A percentile compares a stretch with the other conserved stretches of the same genome.
phyloP scores from a whole-genome alignment of 2,329 filamentous ascomycete genomes.

The Cordyceps farinosa region DNA sequence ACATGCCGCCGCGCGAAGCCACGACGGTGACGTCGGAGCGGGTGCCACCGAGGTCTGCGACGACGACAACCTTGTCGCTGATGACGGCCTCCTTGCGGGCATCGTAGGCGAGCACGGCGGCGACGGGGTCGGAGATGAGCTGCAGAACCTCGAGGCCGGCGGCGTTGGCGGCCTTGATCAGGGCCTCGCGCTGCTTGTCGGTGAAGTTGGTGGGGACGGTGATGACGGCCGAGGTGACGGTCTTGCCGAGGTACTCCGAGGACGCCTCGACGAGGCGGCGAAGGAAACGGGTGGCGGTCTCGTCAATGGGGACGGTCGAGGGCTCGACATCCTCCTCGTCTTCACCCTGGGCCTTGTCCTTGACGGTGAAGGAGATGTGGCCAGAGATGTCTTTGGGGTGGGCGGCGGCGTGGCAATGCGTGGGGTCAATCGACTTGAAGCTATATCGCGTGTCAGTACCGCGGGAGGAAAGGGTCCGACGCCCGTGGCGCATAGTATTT shows the following conservation, averaged over 20 bases:
- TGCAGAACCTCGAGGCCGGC: slow-evolving; percentile 88
- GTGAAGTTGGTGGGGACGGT: slow-evolving; percentile 91
- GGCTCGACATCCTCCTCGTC: slow-evolving; percentile 48
- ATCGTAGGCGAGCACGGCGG: slow-evolving; percentile 87
- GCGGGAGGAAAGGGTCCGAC: neutral
- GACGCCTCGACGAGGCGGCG: slow-evolving; percentile 78
- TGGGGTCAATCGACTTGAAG: slow-evolving; percentile 95
- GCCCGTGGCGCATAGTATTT: neutral
- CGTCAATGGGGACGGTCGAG: slow-evolving; percentile 71
- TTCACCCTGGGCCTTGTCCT: slow-evolving; percentile 55
- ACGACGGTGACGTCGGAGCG: slow-evolving; percentile 89
- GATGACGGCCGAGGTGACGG: slow-evolving; percentile 91
- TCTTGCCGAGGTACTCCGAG: slow-evolving; percentile 87
- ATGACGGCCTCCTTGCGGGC: slow-evolving; percentile 71
- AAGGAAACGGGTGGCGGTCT: slow-evolving; percentile 81
- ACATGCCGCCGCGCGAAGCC: slow-evolving; percentile 89
- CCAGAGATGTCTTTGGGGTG: slow-evolving; percentile 75
- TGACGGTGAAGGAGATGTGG: slow-evolving; percentile 75
- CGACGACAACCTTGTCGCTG: slow-evolving; percentile 84
- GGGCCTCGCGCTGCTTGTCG: slow-evolving; percentile 78
- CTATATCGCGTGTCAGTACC: slow-evolving; percentile 33
- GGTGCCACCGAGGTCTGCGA: slow-evolving; percentile 89
- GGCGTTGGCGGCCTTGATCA: slow-evolving; percentile 72
- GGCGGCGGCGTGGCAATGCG: slow-evolving; percentile 87
- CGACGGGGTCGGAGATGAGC: slow-evolving; percentile 86